Evolutionary conservation across 768 basidiomycete species (phyloP).

Genomic region (Boletus edulis): DNA sequence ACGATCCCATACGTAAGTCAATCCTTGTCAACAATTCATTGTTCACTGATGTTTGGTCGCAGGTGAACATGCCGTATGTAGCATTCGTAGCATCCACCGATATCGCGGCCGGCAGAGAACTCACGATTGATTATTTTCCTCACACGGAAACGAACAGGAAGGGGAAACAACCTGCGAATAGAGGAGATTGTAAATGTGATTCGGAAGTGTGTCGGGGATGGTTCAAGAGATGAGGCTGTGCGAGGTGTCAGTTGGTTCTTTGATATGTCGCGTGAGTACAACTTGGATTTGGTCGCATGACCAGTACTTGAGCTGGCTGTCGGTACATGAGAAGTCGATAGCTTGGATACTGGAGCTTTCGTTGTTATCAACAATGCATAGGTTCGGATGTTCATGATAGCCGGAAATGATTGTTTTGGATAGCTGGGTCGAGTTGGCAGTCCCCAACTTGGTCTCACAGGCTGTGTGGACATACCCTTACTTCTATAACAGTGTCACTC

Average conservation of each 20-base stretch:
- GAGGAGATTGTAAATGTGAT: conserved; percentile 38
- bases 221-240: conserved; percentile 19
- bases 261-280: too few species aligned
- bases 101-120: conserved; percentile 52
- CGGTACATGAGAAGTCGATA: too few species aligned
- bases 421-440: too few species aligned
- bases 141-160: conserved; percentile 26
- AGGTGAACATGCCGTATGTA: conserved; percentile 63
- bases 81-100: conserved; percentile 51
- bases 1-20: conserved; percentile 49
- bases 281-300: too few species aligned
- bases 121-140: conserved; percentile 68
- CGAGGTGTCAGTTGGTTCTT: too few species aligned
- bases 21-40: not conserved
- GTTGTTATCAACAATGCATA: too few species aligned
- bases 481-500: not conserved
- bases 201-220: conserved; percentile 37
- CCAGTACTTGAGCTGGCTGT: too few species aligned
- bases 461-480: conserved; percentile 7
- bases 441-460: not conserved
- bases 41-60: not conserved
- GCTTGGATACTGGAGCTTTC: too few species aligned
- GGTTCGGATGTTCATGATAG: too few species aligned
- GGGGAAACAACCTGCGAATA: conserved; percentile 26
- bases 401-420: too few species aligned